A percentile compares a stretch with the other conserved stretches of the same genome.
phyloP scores from a whole-genome alignment of 805 yeast species.

The Saturnispora ahearnii region DNA sequence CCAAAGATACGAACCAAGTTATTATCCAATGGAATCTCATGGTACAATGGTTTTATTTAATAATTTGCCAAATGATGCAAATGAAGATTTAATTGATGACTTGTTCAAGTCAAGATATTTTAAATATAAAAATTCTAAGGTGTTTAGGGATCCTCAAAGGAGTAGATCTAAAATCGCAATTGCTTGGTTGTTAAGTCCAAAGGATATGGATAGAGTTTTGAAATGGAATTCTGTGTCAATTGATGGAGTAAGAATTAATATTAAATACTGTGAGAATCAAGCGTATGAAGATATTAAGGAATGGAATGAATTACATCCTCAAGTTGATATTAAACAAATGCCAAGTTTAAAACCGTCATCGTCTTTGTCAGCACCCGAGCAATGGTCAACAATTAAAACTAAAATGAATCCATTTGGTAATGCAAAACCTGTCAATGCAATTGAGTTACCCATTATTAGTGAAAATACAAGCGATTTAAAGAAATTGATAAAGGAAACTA shows the following conservation, averaged over 20 bases:
- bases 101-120: constrained; percentile 57
- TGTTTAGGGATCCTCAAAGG: constrained; percentile 33
- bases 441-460: constrained; percentile 12
- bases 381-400: constrained; percentile 2
- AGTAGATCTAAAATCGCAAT: constrained; percentile 49
- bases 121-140: constrained; percentile 47
- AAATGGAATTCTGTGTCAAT: constrained; percentile 51
- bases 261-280: constrained; percentile 30
- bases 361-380: not conserved
- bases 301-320: constrained; percentile 19
- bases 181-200: constrained; percentile 44
- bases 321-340: not conserved
- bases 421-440: constrained; percentile 54
- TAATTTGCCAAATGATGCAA: constrained; percentile 48
- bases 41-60: constrained; percentile 38
- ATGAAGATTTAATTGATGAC: constrained; percentile 45
- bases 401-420: constrained; percentile 65
- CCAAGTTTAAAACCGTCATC: not conserved
- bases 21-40: constrained; percentile 24
- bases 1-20: constrained; percentile 1
- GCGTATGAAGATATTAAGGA: constrained; percentile 31
- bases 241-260: constrained; percentile 29
- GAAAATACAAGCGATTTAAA: constrained; percentile 10
- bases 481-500: constrained; percentile 4
- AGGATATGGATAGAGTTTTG: constrained; percentile 47